Evolutionary conservation across 176 grass and related monocot species (phyloP).

Genomic region (Hyparrhenia diplandra): DNA sequence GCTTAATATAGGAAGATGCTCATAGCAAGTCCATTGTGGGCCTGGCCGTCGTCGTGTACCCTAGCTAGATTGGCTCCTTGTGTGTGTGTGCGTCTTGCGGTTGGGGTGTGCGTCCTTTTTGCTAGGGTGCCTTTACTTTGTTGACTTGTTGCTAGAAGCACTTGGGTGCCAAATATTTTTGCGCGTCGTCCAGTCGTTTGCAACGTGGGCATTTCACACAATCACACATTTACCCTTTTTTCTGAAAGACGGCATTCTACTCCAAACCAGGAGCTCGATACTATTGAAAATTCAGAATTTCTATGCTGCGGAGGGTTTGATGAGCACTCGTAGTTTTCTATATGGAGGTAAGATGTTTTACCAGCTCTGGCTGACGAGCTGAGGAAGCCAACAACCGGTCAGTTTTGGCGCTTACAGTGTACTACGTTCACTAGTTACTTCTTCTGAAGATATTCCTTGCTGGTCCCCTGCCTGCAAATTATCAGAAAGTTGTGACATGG

Average conservation of each 20-base stretch:
- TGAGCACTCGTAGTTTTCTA: no score
- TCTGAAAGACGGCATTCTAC: background rate
- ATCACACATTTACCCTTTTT: no score
- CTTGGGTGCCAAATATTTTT: background rate
- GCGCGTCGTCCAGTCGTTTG: background rate
- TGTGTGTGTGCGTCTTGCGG: background rate
- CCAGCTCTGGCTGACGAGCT: background rate
- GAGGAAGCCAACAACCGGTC: background rate
- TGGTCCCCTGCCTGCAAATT: background rate
- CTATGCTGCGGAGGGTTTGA: no score
- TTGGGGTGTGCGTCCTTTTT: background rate
- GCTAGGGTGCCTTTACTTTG: background rate
- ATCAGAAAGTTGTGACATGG: conserved; percentile 21
- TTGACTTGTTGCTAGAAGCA: background rate
- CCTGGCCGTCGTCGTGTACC: background rate
- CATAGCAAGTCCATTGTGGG: background rate
- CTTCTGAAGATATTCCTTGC: background rate
- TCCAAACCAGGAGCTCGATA: no score
- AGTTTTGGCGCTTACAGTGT: no score
- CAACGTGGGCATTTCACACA: background rate
- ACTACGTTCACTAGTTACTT: background rate
- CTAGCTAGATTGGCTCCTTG: no score
- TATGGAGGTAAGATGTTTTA: no score
- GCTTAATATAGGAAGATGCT: background rate
- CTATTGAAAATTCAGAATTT: no score